Percentiles rank a stretch among this genome's conserved stretches.
phyloP scores from a whole-genome alignment of 257 asterid species.

The Nicotiana noctiflora region DNA sequence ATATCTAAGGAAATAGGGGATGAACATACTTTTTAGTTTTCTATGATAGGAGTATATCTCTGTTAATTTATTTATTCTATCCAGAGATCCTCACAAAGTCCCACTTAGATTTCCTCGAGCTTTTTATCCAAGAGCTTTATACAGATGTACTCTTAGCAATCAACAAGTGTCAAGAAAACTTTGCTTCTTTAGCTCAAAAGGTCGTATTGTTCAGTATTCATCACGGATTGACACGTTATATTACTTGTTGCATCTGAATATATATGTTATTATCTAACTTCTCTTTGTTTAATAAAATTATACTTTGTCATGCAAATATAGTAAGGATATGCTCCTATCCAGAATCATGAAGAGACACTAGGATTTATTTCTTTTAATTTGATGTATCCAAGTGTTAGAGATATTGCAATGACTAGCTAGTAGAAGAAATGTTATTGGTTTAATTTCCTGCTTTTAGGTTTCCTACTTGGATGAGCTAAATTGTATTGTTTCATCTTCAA shows the following conservation, averaged over 20 bases:
- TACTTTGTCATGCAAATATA: no score
- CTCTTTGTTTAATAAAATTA: no score
- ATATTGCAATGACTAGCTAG: no score
- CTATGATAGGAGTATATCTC: background rate
- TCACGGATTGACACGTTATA: background rate
- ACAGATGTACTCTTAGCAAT: background rate
- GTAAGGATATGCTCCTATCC: no score
- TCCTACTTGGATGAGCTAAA: no score
- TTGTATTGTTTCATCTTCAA: no score
- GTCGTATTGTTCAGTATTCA: background rate
- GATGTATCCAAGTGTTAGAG: no score
- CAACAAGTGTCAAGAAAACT: background rate
- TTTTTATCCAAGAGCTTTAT: background rate
- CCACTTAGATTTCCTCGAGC: background rate
- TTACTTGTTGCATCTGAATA: background rate
- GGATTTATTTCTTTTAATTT: no score
- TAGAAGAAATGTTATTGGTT: no score
- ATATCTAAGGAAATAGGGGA: background rate
- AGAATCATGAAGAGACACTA: no score
- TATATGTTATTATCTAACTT: background rate
- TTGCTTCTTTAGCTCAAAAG: background rate
- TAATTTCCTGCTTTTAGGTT: no score
- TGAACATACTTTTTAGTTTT: background rate
- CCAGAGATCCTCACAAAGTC: background rate
- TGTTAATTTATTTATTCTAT: background rate